Percentiles rank a stretch among this genome's conserved stretches.
phyloP scores from a whole-genome alignment of 768 basidiomycete species.

The Auricularia cornea region DNA sequence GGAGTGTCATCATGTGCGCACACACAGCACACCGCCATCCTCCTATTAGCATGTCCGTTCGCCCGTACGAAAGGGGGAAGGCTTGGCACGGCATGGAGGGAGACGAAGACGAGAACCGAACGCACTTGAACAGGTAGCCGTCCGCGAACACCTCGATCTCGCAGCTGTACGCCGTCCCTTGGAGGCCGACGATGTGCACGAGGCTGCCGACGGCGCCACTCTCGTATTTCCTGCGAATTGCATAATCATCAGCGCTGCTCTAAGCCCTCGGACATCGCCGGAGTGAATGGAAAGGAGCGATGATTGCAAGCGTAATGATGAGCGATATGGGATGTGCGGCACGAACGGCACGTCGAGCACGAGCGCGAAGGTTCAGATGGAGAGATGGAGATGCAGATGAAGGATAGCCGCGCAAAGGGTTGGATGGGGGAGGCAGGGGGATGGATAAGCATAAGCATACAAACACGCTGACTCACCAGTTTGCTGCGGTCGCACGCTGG shows the following conservation, averaged over 20 bases:
- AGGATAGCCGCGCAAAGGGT: no score
- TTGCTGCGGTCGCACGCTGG: constrained; percentile 86
- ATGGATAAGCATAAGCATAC: no score
- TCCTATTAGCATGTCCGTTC: no score
- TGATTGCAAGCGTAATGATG: no score
- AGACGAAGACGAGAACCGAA: constrained; percentile 2
- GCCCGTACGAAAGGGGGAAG: background rate
- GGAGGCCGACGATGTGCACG: constrained; percentile 83
- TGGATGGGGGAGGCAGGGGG: no score
- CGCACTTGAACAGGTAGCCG: constrained; percentile 78
- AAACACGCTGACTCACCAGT: constrained; percentile 45
- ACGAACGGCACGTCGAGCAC: no score
- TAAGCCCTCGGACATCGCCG: background rate
- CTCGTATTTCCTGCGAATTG: constrained; percentile 72
- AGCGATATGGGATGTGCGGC: no score
- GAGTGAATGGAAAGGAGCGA: background rate
- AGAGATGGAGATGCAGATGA: no score
- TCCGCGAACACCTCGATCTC: constrained; percentile 93
- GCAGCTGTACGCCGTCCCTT: constrained; percentile 89
- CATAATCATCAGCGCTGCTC: background rate
- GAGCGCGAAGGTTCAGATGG: no score
- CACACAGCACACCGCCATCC: no score
- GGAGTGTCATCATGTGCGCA: no score
- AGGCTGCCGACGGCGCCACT: constrained; percentile 91
- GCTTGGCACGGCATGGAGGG: background rate